Conservation (phyloP, 2,329 filamentous ascomycete genomes). For the Cladophialophora psammophila region DNA sequence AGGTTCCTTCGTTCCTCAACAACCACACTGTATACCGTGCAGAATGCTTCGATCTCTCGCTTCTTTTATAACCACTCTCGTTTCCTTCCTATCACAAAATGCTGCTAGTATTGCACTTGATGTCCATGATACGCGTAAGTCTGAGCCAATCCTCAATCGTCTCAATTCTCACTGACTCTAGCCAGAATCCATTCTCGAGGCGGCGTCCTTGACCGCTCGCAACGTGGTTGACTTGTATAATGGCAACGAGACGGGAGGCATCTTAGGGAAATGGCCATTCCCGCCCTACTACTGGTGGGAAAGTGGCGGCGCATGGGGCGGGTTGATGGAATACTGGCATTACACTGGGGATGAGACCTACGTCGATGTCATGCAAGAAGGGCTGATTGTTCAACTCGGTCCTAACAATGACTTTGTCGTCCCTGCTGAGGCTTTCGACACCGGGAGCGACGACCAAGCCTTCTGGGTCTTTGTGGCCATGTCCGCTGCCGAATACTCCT, state of each 20-base stretch:
- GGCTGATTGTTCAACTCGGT: slow-evolving; percentile 67
- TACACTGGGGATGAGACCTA: slow-evolving; percentile 69
- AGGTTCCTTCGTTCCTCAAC: neutral
- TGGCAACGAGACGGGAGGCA: slow-evolving; percentile 59
- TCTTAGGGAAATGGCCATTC: slow-evolving; percentile 68
- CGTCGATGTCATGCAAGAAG: slow-evolving; percentile 66
- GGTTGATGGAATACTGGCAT: slow-evolving; percentile 73
- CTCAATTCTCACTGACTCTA: neutral
- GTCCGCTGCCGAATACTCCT: slow-evolving; percentile 70
- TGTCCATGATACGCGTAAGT: slow-evolving; percentile 43
- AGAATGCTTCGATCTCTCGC: slow-evolving; percentile 21
- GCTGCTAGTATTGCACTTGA: slow-evolving; percentile 41
- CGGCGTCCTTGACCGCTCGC: slow-evolving; percentile 53
- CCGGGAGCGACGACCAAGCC: slow-evolving; percentile 72
- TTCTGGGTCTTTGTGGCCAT: slow-evolving; percentile 75
- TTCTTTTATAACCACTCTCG: neutral
- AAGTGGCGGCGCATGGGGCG: slow-evolving; percentile 70
- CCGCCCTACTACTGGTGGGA: slow-evolving; percentile 74
- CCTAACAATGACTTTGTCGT: slow-evolving; percentile 68
- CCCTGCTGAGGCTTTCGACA: slow-evolving; percentile 46
- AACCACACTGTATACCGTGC: neutral
- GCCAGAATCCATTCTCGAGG: slow-evolving; percentile 53
- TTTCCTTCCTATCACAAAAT: slow-evolving; percentile 14
- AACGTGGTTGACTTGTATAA: slow-evolving; percentile 62
- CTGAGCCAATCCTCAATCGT: neutral